A percentile compares a stretch with the other conserved stretches of the same genome.
Conservation (phyloP, 306 rosid genomes). For the Phaseolus lunatus region DNA sequence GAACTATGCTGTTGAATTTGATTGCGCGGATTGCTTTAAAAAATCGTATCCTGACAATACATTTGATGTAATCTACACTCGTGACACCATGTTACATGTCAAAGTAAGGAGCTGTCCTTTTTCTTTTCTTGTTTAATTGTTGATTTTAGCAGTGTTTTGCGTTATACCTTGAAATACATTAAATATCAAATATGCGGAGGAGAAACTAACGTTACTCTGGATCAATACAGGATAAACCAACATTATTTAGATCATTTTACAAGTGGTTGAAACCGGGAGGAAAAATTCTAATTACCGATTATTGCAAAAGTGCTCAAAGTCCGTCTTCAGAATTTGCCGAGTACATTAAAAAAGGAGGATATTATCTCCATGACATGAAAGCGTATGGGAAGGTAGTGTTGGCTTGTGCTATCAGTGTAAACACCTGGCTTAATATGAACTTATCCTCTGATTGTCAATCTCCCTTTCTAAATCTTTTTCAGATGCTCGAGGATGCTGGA, state of each 20-base stretch:
- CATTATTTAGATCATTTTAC: constrained; percentile 74
- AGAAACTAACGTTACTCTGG: constrained; percentile 4
- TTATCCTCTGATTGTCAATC: constrained; percentile 32
- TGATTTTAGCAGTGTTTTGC: constrained; percentile 9
- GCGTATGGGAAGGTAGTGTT: constrained; percentile 70
- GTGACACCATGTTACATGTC: constrained; percentile 88
- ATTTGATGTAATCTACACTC: constrained; percentile 85
- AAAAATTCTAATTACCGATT: constrained; percentile 84
- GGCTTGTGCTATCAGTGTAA: not conserved
- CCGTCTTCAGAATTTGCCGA: constrained; percentile 70
- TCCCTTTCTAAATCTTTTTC: constrained; percentile 40
- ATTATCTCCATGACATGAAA: constrained; percentile 71
- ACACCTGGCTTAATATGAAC: constrained; percentile 18
- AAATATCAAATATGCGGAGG: not conserved
- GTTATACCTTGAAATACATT: not conserved
- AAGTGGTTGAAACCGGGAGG: constrained; percentile 98
- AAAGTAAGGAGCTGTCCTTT: constrained; percentile 58
- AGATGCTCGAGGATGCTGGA: constrained; percentile 93
- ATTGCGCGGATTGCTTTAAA: constrained; percentile 87
- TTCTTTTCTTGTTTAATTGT: not conserved
- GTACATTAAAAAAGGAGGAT: constrained; percentile 85
- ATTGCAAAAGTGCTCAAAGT: constrained; percentile 73
- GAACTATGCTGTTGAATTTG: constrained; percentile 79
- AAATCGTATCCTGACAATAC: constrained; percentile 70
- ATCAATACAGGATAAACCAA: constrained; percentile 75